Conservation (phyloP, 139 green algal genomes). For the Raphidocelis subcapitata region DNA sequence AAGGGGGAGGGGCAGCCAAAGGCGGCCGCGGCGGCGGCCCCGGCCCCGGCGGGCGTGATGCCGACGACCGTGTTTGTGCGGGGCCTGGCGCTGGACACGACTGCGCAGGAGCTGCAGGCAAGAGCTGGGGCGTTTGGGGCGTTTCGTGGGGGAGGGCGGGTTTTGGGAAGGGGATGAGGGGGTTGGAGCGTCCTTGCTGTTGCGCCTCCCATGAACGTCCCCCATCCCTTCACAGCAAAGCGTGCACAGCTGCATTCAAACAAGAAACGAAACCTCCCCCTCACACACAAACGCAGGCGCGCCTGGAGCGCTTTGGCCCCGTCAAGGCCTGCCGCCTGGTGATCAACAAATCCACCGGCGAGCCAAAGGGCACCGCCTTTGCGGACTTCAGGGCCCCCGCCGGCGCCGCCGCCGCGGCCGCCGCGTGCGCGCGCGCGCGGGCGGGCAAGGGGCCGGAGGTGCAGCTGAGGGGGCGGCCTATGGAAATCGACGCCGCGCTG, state of each 20-base stretch:
- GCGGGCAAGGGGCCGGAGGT: conserved; percentile 61
- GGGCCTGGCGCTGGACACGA: conserved; percentile 62
- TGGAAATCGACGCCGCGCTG: conserved; percentile 81
- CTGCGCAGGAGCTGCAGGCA: conserved; percentile 25
- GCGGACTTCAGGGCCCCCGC: conserved; percentile 70
- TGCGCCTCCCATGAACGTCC: too few relatives aligned
- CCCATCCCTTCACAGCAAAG: too few relatives aligned
- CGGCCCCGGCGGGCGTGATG: conserved; percentile 9
- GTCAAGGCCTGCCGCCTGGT: conserved; percentile 51
- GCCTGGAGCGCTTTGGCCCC: conserved; percentile 59
- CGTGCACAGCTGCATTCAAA: too few relatives aligned
- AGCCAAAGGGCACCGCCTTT: conserved; percentile 89
- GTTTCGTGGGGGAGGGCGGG: too few relatives aligned
- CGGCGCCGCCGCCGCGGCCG: conserved; percentile 50
- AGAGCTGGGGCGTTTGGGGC: too few relatives aligned
- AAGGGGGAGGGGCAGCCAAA: background rate
- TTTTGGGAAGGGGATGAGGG: too few relatives aligned
- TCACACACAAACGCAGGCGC: conserved; percentile 11
- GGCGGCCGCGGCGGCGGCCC: conserved; percentile 4
- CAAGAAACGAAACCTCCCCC: too few relatives aligned
- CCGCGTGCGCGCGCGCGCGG: conserved; percentile 51
- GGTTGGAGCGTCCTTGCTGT: too few relatives aligned
- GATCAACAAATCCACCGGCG: conserved; percentile 43
- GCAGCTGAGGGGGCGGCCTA: conserved; percentile 53
- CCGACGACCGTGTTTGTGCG: conserved; percentile 79